phyloP scores from a whole-genome alignment of 2,329 filamentous ascomycete species.

The Colletotrichum echinochloae region DNA sequence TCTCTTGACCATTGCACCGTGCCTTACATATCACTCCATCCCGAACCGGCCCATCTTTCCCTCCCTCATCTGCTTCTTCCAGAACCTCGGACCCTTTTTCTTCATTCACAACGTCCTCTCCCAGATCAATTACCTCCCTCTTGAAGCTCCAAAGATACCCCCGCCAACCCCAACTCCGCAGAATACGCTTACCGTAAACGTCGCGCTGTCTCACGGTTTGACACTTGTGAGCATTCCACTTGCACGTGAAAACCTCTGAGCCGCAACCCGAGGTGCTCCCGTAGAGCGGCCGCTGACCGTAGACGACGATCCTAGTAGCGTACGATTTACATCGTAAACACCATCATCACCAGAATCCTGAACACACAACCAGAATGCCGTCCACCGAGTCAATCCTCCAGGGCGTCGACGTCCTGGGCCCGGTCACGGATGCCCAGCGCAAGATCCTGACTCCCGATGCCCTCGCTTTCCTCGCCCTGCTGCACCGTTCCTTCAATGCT shows the following conservation, averaged over 20 bases:
- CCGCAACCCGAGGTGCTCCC: not conserved
- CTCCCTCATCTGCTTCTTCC: constrained; percentile 18
- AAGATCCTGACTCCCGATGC: constrained; percentile 95
- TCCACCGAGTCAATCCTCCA: constrained; percentile 73
- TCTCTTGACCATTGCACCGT: not conserved
- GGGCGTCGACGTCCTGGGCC: constrained; percentile 71
- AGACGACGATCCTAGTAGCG: not conserved
- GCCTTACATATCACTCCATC: constrained; percentile 24
- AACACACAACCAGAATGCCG: constrained; percentile 65
- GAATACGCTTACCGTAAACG: constrained; percentile 20
- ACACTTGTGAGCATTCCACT: constrained; percentile 19
- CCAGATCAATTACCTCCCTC: constrained; percentile 16
- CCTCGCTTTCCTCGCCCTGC: constrained; percentile 89
- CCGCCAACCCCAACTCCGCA: not conserved
- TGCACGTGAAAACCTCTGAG: constrained; percentile 35
- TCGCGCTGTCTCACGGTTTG: constrained; percentile 23
- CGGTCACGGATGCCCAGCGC: constrained; percentile 80
- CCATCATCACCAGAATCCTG: constrained; percentile 8
- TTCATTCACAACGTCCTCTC: not conserved
- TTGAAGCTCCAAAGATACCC: constrained; percentile 29
- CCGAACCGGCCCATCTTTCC: not conserved
- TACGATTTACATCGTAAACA: constrained; percentile 16
- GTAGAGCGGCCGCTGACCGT: constrained; percentile 6
- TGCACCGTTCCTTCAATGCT: constrained; percentile 93
- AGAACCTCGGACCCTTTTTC: constrained; percentile 8